Evolutionary conservation across 306 rosid genomes (phyloP).

Genomic region (Castanea sativa): DNA sequence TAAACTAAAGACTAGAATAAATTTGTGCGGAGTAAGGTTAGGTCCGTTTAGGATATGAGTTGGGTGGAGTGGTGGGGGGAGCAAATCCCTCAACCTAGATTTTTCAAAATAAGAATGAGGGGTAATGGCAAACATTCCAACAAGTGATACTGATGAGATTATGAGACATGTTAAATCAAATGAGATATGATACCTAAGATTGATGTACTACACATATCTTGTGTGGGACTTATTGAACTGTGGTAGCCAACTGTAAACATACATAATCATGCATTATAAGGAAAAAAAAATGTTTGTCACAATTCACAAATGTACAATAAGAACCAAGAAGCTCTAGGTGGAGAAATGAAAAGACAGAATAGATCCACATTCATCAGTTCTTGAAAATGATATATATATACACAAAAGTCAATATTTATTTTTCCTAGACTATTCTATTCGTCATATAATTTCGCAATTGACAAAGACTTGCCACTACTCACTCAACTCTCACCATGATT

Average conservation of each 20-base stretch:
- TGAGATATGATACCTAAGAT: not conserved
- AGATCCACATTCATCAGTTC: too few relatives aligned
- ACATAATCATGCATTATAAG: not conserved
- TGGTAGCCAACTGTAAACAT: not conserved
- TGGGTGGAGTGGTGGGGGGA: not conserved
- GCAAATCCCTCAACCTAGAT: not conserved
- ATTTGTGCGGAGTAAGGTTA: not conserved
- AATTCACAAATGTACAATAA: not conserved
- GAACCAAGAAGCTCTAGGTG: not conserved
- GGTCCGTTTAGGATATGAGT: not conserved
- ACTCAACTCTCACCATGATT: too few relatives aligned
- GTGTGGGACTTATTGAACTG: not conserved
- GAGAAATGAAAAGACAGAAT: too few relatives aligned
- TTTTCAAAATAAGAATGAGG: not conserved
- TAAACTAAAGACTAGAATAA: too few relatives aligned
- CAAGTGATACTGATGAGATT: not conserved
- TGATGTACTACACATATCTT: not conserved
- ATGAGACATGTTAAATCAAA: not conserved
- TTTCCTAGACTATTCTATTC: too few relatives aligned
- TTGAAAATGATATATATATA: too few relatives aligned
- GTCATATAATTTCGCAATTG: too few relatives aligned
- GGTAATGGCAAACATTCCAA: not conserved
- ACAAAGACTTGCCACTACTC: too few relatives aligned
- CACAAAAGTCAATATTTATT: too few relatives aligned
- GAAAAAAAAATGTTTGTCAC: not conserved